These are phyloP conservation scores for Fusarium palustre DNA, from an alignment of 2,329 filamentous ascomycete species.

Conservation along the genomic window DNA sequence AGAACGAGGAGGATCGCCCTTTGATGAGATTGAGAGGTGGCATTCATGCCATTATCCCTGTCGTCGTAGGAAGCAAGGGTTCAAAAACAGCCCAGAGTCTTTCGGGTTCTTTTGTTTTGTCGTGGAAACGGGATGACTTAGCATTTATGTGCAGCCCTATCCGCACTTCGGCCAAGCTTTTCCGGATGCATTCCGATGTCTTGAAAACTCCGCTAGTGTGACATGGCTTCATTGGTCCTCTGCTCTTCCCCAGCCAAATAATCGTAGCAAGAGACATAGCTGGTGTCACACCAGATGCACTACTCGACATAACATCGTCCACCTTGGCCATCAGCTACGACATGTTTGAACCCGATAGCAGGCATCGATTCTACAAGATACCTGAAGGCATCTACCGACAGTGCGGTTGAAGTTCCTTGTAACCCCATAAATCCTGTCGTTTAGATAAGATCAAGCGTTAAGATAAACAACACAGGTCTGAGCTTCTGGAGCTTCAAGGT, in stretches of 20 bases:
- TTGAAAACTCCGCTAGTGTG: background rate
- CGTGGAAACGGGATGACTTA: too few species aligned
- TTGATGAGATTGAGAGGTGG: background rate
- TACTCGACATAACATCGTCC: too few species aligned
- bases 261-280: background rate
- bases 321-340: background rate
- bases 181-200: background rate
- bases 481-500: background rate
- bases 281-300: background rate
- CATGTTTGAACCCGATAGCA: fast-evolving
- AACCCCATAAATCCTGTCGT: background rate
- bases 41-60: background rate
- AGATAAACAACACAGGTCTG: background rate
- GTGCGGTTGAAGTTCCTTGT: background rate
- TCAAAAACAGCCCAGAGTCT: background rate
- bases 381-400: background rate
- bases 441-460: background rate
- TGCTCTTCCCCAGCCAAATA: background rate
- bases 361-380: background rate
- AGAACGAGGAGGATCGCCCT: background rate
- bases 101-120: background rate
- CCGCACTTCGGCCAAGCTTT: background rate
- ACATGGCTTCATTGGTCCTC: background rate
- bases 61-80: background rate
- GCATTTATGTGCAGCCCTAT: background rate